Evolutionary conservation across 768 basidiomycete species (phyloP), one percentile per base, ranked within the genome.

Genomic region (Lactarius pseudohatsudake): DNA sequence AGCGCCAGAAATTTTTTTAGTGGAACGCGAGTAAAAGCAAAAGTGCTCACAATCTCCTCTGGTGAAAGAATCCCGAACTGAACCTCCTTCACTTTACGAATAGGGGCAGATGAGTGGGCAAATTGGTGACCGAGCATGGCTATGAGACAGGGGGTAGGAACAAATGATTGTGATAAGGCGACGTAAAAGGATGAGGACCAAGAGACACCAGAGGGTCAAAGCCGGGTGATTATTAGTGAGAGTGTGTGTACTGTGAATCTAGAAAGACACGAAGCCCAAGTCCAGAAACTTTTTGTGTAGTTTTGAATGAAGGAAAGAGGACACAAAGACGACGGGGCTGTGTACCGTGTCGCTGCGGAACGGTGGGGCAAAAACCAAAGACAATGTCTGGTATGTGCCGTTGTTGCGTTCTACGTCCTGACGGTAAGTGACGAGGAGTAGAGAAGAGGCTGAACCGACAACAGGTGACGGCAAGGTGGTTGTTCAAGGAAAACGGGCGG

Each of bases 21-120:
- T 1, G 38, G 28, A 22, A 54, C 32, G 7, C 16, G 54, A 32
- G n/a, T 16, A 20, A 54, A 40, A 43, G 61, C 45, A 58, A 36
- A 53, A 15, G n/a, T 28, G 85, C 89, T 76, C 75, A 98, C 95
- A 75, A 98, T 98, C 84, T 98, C 97, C 79, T 98, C 97, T 11
- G 97, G 97, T 40, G 95, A 96, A 73, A 99, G 88, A 72, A 99
- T 94, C 73, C 96, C 95, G 82, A 98, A 98, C 78, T 98, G 96
- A 69, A 98, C 96, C 81, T 98, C 96, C 81, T 89, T 91, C 73
- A 98, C 92, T 80, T 93, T 94, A 79, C 92, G 90, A 78, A 96
- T 85, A 36, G 96, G 96, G 62, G 95, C 96, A 74, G 92, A 88
- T 32, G 96, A 97, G 78, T 85, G 92, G 68, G 95, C 92, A 74